Base-by-base conservation (phyloP, 768 basidiomycete genomes). In the Guyanaporus albipodus region DNA sequence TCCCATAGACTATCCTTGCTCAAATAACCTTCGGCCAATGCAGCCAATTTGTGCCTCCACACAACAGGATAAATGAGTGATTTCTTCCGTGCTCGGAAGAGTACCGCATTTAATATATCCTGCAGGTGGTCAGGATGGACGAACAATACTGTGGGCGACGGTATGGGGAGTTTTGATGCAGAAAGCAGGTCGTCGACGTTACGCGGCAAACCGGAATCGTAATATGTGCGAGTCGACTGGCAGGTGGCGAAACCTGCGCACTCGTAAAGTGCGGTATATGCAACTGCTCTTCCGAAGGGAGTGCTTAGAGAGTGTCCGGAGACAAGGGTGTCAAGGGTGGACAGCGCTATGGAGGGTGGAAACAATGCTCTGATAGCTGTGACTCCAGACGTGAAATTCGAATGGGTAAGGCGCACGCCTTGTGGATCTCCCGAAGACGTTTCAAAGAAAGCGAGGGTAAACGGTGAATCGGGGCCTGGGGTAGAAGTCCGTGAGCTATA, bases 361-460 rank as follows among this genome's bases (percentile, higher is more conserved):
- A 95, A 79, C 18, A 93, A 62, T 5, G 82, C 78, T 28, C 87
- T 82, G 19, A 81, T 71, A 4, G 86, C 87, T 0, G 90, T 81
- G n/a, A 93, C 85, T 27, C 90, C 93, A 4, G 93, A 89, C 3
- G 91, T 94, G 48, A 95, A 61, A 53, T 91, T 92, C 63, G 87
- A 77, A 62, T 92, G 89, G 0, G 89, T 89, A 26, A 93, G 68
- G 49, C 82, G 81, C 8, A 76, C 77, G 19, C 77, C 84, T 46
- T 76, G 77, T 8, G 85, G 61, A 31, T 74, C 70, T 27, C 84
- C 78, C 17, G 73, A 67, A 17, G 73, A 56, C 2, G 73, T 71
- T 54, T 74, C 69, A 54, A 75, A 84, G 73, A 83, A 87, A 1
- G 82, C 75, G 6, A 87, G 73, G 3, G 83, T 83, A 58, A 83